Conservation (phyloP, 805 yeast genomes). For the Wickerhamomyces hampshirensis region DNA sequence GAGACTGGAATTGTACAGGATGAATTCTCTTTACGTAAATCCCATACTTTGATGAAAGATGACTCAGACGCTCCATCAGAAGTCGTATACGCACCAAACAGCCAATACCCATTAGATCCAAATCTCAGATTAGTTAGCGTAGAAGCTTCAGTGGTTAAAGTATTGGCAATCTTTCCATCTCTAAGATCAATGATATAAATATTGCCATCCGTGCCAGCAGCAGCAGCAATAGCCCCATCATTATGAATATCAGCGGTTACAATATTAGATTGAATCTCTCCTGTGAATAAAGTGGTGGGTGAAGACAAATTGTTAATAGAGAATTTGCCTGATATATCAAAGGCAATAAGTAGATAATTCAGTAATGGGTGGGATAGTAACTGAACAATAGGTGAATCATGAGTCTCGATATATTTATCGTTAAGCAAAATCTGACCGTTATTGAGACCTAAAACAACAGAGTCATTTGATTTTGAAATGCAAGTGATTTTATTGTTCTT, state of each 20-base stretch:
- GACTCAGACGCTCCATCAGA: constrained; percentile 7
- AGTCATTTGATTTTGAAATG: constrained; percentile 6
- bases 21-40: constrained; percentile 38
- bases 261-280: constrained; percentile 2
- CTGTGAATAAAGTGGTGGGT: constrained; percentile 4
- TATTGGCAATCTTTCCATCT: constrained; percentile 28
- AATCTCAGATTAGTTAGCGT: constrained; percentile 37
- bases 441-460: constrained; percentile 10
- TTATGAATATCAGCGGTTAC: constrained; percentile 30
- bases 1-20: constrained; percentile 5
- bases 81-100: constrained; percentile 31
- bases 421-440: constrained; percentile 16
- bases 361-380: constrained; percentile 33
- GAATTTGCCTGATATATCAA: constrained; percentile 26
- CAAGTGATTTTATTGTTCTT: constrained; percentile 11
- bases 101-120: constrained; percentile 64
- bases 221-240: constrained; percentile 43
- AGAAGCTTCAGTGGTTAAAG: constrained; percentile 11
- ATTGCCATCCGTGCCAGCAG: constrained; percentile 27
- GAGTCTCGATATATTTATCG: constrained; percentile 4
- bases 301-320: constrained; percentile 10
- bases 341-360: constrained; percentile 24
- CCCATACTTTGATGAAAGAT: constrained; percentile 37
- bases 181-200: constrained; percentile 32
- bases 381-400: constrained; percentile 14